Evolutionary conservation across 306 rosid species (phyloP).

Genomic region (Vigna mungo): DNA sequence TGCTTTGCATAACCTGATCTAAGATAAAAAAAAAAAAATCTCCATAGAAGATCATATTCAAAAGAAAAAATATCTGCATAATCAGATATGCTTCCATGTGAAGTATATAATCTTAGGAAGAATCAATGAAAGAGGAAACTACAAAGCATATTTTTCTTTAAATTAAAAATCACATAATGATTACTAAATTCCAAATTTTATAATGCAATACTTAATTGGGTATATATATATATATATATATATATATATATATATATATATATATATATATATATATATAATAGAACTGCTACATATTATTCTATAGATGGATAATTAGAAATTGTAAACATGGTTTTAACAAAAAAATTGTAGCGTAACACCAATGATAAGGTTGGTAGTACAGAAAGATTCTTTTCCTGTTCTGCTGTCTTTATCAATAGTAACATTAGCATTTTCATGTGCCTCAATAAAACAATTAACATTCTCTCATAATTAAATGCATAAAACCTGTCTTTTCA

Average conservation of each 20-base stretch:
- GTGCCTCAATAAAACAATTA: conserved; percentile 43
- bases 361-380: conserved; percentile 31
- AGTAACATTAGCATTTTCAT: conserved; percentile 41
- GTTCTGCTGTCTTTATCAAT: conserved; percentile 42
- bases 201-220: no score
- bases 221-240: not conserved
- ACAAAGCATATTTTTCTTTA: not conserved
- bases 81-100: conserved; percentile 10
- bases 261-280: not conserved
- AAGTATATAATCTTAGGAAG: conserved; percentile 3
- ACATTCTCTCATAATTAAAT: conserved; percentile 20
- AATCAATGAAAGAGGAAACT: not conserved
- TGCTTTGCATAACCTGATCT: not conserved
- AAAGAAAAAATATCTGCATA: conserved; percentile 2
- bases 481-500: conserved; percentile 28
- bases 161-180: not conserved
- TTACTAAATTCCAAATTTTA: not conserved
- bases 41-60: not conserved
- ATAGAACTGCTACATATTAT: not conserved
- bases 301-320: not conserved
- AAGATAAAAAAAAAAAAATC: not conserved
- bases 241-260: not conserved
- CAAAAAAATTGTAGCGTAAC: conserved; percentile 13
- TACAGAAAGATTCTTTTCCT: conserved; percentile 46
- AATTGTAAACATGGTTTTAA: conserved; percentile 10